Conservation (phyloP, 1,284 basidiomycete genomes). For the Ustilago loliicola region DNA sequence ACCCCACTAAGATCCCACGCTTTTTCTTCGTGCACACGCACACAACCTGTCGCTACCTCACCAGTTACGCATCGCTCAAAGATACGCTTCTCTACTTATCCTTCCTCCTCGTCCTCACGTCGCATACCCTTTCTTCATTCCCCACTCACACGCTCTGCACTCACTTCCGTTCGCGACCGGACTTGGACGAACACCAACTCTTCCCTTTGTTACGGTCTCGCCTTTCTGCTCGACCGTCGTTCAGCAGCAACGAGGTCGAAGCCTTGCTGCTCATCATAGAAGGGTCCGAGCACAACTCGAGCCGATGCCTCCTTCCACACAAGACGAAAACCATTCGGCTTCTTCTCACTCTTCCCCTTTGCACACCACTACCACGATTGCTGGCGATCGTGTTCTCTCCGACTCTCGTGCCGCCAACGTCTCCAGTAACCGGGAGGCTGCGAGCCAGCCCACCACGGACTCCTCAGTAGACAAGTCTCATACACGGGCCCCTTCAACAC, state of each 20-base stretch:
- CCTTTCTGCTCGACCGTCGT: constrained; percentile 1
- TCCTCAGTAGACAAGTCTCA: constrained; percentile 2
- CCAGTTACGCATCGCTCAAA: constrained; percentile 16
- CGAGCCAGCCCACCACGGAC: constrained; percentile 15
- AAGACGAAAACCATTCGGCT: constrained; percentile 2
- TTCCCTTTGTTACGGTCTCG: not conserved
- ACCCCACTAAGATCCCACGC: constrained; percentile 8
- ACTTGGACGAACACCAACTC: not conserved
- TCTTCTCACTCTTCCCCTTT: constrained; percentile 4
- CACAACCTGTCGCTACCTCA: constrained; percentile 11
- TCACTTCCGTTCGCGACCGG: not conserved
- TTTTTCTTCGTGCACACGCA: constrained; percentile 11
- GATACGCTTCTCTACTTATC: not conserved
- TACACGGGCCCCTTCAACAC: constrained; percentile 17
- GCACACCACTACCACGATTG: constrained; percentile 8
- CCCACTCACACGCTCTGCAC: not conserved
- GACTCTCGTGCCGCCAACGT: constrained; percentile 35
- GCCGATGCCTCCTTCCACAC: constrained; percentile 35
- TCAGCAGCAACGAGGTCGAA: constrained; percentile 2
- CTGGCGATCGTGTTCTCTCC: constrained; percentile 26
- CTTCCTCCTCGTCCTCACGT: not conserved
- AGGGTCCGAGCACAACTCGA: constrained; percentile 2
- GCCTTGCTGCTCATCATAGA: not conserved
- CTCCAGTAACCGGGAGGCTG: constrained; percentile 3
- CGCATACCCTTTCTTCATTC: not conserved